Percentiles rank a stretch among this genome's conserved stretches.
Evolutionary conservation across 2,329 filamentous ascomycete species (phyloP).

Genomic region (Aspergillus novoparasiticus): DNA sequence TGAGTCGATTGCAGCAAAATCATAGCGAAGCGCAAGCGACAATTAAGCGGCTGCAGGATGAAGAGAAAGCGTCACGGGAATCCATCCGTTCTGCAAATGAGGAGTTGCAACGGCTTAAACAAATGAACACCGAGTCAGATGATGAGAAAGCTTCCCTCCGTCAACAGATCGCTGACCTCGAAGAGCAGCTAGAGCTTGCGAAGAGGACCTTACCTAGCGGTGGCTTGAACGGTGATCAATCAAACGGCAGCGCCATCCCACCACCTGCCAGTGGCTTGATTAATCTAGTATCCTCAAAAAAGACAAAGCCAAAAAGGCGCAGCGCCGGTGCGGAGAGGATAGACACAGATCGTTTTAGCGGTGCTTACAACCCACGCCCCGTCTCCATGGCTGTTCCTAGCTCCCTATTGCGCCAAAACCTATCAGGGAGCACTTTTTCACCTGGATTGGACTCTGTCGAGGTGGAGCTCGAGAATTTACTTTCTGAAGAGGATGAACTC

Average conservation of each 20-base stretch:
- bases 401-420: slow-evolving; percentile 64
- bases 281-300: slow-evolving; percentile 96
- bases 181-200: slow-evolving; percentile 88
- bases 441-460: slow-evolving; percentile 88
- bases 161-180: slow-evolving; percentile 84
- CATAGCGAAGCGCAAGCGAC: slow-evolving; percentile 89
- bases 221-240: slow-evolving; percentile 59
- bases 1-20: slow-evolving; percentile 83
- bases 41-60: slow-evolving; percentile 91
- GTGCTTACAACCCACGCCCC: slow-evolving; percentile 88
- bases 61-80: slow-evolving; percentile 83
- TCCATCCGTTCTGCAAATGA: slow-evolving; percentile 76
- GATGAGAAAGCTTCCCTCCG: slow-evolving; percentile 82
- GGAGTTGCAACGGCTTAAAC: slow-evolving; percentile 78
- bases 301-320: slow-evolving; percentile 77
- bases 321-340: slow-evolving; percentile 86
- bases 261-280: slow-evolving; percentile 75
- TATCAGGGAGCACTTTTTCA: slow-evolving; percentile 75
- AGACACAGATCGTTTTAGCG: slow-evolving; percentile 86
- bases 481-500: slow-evolving; percentile 91
- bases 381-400: slow-evolving; percentile 86
- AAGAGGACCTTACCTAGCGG: slow-evolving; percentile 77
- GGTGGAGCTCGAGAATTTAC: slow-evolving; percentile 87
- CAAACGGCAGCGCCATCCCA: slow-evolving; percentile 63
- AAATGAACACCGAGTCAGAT: slow-evolving; percentile 75